These are phyloP conservation scores for Trifolium pratense DNA, from an alignment of 306 rosid species.

Conservation along the genomic window DNA sequence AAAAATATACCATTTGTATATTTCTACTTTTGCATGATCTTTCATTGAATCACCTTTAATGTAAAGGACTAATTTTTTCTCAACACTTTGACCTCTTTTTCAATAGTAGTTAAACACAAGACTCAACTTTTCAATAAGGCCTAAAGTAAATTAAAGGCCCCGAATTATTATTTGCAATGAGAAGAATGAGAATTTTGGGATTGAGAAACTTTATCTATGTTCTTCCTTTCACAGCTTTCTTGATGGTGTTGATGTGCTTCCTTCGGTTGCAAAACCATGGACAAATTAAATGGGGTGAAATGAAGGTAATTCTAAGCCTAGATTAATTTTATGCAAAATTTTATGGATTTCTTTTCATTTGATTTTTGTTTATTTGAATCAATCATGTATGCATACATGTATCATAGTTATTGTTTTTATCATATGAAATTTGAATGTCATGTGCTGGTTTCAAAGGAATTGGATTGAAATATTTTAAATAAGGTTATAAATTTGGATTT, in stretches of 20 bases:
- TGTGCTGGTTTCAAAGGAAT: background rate
- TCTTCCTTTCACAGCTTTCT: slow-evolving; percentile 40
- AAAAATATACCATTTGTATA: background rate
- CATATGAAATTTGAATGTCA: slow-evolving; percentile 1
- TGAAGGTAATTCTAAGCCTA: slow-evolving; percentile 19
- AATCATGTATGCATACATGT: background rate
- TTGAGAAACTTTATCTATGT: slow-evolving; percentile 4
- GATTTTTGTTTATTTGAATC: background rate
- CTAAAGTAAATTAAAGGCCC: background rate
- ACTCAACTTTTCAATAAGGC: slow-evolving; percentile 14
- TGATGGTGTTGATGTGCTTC: slow-evolving; percentile 36
- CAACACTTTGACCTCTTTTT: slow-evolving; percentile 6
- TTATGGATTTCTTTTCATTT: slow-evolving; percentile 5
- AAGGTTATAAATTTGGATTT: background rate
- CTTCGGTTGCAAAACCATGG: slow-evolving; percentile 11
- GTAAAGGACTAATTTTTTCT: slow-evolving; percentile 1
- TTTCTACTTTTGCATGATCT: slow-evolving; percentile 9
- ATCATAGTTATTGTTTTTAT: background rate
- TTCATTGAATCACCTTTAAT: slow-evolving; percentile 21
- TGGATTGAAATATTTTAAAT: background rate
- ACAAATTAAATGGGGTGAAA: background rate
- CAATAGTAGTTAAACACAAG: background rate
- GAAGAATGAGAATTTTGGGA: slow-evolving; percentile 37
- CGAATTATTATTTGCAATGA: background rate
- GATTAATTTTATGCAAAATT: slow-evolving; percentile 22